A percentile compares a stretch with the other conserved stretches of the same genome.
Evolutionary conservation across 441 rosid genomes (phyloP).

Genomic region (Euphorbia schlechtendalii): DNA sequence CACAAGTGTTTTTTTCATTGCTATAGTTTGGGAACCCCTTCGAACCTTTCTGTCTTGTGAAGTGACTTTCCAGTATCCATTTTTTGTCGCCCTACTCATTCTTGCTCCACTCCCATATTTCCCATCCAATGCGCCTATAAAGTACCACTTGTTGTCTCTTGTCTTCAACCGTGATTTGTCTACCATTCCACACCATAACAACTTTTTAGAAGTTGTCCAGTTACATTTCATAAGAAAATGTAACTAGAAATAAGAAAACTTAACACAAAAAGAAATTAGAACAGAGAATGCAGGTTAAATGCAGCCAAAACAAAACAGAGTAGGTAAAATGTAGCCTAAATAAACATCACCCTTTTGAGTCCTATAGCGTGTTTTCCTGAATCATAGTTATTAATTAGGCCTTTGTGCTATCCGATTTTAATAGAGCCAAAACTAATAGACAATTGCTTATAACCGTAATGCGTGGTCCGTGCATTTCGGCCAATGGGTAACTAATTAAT

Average conservation of each 20-base stretch:
- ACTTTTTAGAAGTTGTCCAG: background rate
- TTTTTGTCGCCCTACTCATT: conserved; percentile 75
- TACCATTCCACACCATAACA: conserved; percentile 24
- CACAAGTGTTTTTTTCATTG: conserved; percentile 90
- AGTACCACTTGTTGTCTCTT: conserved; percentile 93
- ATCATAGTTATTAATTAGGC: too few species aligned
- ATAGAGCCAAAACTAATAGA: too few species aligned
- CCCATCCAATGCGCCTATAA: conserved; percentile 71
- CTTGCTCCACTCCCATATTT: conserved; percentile 83
- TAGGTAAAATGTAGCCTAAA: too few species aligned
- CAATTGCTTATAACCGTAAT: too few species aligned
- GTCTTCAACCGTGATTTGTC: conserved; percentile 69
- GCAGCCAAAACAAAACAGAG: too few species aligned
- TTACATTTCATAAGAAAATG: background rate
- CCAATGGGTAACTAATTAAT: too few species aligned
- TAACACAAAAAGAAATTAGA: background rate
- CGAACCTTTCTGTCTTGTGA: conserved; percentile 76
- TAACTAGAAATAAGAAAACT: background rate
- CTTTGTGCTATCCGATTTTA: too few species aligned
- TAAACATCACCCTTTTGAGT: too few species aligned
- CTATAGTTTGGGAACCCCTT: conserved; percentile 42
- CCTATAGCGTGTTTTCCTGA: too few species aligned
- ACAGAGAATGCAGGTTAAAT: background rate
- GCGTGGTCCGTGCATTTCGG: too few species aligned
- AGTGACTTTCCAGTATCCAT: conserved; percentile 94